Evolutionary conservation across 371 early-diverging fungal species (phyloP).

Genomic region (Batrachochytrium dendrobatidis): DNA sequence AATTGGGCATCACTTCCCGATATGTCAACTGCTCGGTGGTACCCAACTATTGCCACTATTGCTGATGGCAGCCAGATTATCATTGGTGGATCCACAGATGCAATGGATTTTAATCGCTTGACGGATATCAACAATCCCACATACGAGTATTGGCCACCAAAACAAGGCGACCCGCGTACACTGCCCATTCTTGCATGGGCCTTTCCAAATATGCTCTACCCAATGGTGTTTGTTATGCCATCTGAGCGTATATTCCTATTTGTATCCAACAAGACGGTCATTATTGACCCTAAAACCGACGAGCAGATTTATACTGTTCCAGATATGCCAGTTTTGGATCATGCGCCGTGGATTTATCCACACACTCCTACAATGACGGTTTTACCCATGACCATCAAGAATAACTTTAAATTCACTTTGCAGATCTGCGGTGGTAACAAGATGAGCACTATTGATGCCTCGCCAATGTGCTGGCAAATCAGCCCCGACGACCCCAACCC

Average conservation of each 20-base stretch:
- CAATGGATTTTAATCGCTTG: constrained; percentile 17
- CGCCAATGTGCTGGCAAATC: constrained; percentile 10
- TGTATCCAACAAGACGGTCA: constrained; percentile 17
- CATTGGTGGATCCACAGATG: constrained; percentile 12
- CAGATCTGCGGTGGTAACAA: constrained; percentile 32
- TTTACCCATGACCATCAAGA: constrained; percentile 23
- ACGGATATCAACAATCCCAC: constrained; percentile 20
- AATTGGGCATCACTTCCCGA: constrained; percentile 1
- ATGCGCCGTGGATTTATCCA: constrained; percentile 27
- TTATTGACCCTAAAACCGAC: constrained; percentile 8
- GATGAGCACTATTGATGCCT: constrained; percentile 2
- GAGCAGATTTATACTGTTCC: background rate
- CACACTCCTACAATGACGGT: constrained; percentile 27
- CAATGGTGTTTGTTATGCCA: constrained; percentile 28
- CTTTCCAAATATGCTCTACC: constrained; percentile 31
- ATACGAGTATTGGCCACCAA: constrained; percentile 22
- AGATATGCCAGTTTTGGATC: constrained; percentile 15
- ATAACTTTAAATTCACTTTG: constrained; percentile 18
- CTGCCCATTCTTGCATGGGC: constrained; percentile 14
- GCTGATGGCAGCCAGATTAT: constrained; percentile 13
- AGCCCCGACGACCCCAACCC: constrained; percentile 8
- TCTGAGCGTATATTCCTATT: constrained; percentile 22
- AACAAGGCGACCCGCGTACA: constrained; percentile 1
- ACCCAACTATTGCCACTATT: background rate
- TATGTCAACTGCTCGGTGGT: constrained; percentile 18